phyloP scores from a whole-genome alignment of 805 yeast genomes.

The Blastobotrys americana region DNA sequence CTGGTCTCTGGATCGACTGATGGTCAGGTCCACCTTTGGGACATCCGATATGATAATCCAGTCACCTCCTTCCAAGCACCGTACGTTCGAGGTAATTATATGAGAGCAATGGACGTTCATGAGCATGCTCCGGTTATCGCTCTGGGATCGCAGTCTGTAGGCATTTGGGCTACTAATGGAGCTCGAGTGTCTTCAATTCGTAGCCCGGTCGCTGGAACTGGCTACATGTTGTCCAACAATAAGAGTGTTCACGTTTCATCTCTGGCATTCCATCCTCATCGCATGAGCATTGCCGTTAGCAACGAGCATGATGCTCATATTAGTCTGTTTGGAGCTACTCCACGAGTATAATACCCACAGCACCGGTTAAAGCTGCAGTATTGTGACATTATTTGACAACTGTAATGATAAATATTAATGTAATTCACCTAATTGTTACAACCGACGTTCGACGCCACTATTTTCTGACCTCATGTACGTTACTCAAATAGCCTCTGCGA shows the following conservation, averaged over 20 bases:
- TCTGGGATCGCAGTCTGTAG: slow-evolving; percentile 73
- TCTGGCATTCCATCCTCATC: slow-evolving; percentile 81
- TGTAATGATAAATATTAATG: too few relatives aligned
- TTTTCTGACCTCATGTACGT: too few relatives aligned
- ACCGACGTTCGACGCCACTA: too few relatives aligned
- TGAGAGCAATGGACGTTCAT: slow-evolving; percentile 73
- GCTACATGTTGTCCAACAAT: slow-evolving; percentile 27
- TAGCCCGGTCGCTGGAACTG: slow-evolving; percentile 31
- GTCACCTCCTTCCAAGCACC: slow-evolving; percentile 56
- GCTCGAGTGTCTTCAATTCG: slow-evolving; percentile 57
- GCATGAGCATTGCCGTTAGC: slow-evolving; percentile 86
- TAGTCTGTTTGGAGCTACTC: slow-evolving; percentile 33
- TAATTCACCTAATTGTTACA: too few relatives aligned
- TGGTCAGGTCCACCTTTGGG: slow-evolving; percentile 86
- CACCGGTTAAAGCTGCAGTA: too few relatives aligned
- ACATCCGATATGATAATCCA: slow-evolving; percentile 62
- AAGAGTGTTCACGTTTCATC: slow-evolving; percentile 49
- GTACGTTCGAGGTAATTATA: slow-evolving; percentile 31
- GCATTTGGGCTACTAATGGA: slow-evolving; percentile 82
- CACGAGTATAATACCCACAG: background rate
- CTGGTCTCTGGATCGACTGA: slow-evolving; percentile 70
- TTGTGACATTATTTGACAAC: too few relatives aligned
- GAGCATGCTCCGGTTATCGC: slow-evolving; percentile 96
- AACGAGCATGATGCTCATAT: slow-evolving; percentile 71
- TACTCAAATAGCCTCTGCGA: too few relatives aligned